Percentiles rank a stretch among this genome's conserved stretches.
These are phyloP conservation scores for Phoenix dactylifera DNA, from an alignment of 176 grass and related monocot species.

Conservation along the genomic window DNA sequence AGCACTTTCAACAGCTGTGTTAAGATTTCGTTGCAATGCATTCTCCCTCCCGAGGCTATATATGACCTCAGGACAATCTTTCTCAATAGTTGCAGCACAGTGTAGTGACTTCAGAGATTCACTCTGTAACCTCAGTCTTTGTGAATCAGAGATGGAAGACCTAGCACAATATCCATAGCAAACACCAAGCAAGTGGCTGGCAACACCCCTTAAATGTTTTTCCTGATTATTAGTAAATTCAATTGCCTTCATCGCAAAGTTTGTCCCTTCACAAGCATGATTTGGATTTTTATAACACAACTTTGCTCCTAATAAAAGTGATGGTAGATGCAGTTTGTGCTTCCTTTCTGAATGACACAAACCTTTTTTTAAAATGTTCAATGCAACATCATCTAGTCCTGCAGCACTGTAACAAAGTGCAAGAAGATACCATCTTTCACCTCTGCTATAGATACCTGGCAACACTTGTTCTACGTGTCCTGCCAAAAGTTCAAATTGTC, in stretches of 20 bases:
- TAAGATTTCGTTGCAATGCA: conserved; percentile 79
- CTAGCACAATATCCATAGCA: conserved; percentile 74
- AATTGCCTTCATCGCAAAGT: conserved; percentile 63
- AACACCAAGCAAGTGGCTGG: conserved; percentile 72
- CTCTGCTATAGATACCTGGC: conserved; percentile 72
- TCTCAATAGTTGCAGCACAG: conserved; percentile 39
- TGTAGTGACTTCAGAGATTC: conserved; percentile 47
- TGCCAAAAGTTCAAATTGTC: conserved; percentile 69
- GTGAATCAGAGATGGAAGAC: conserved; percentile 45
- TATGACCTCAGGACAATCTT: conserved; percentile 67
- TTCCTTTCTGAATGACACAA: conserved; percentile 57
- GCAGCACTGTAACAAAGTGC: conserved; percentile 77
- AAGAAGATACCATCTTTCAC: conserved; percentile 91
- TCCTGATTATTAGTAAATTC: conserved; percentile 44
- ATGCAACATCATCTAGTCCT: conserved; percentile 69
- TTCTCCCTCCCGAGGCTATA: conserved; percentile 84
- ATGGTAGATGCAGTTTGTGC: conserved; percentile 70
- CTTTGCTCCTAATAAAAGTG: conserved; percentile 89
- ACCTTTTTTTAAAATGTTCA: conserved; percentile 75
- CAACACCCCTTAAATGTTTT: conserved; percentile 55
- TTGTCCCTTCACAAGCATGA: conserved; percentile 68
- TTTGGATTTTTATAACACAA: conserved; percentile 67
- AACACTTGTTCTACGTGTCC: conserved; percentile 71
- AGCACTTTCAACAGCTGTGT: conserved; percentile 61
- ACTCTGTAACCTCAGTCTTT: conserved; percentile 64